Percentiles rank a stretch among this genome's conserved stretches.
These are phyloP conservation scores for Teratosphaeria viscida DNA, from an alignment of 2,329 filamentous ascomycete genomes.

Conservation along the genomic window DNA sequence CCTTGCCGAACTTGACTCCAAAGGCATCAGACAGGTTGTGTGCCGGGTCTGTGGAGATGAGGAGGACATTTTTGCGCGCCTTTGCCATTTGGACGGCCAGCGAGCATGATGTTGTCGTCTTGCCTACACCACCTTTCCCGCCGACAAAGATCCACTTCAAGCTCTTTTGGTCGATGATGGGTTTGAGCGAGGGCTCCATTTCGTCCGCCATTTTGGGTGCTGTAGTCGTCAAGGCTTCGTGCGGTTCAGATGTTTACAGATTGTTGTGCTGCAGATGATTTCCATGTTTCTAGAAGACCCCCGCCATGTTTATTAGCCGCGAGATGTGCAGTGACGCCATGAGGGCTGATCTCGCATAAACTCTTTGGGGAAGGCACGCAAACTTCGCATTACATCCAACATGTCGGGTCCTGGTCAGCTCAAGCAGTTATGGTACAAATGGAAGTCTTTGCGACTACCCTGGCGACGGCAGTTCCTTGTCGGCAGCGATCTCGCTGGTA, in stretches of 20 bases:
- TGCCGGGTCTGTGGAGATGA: slow-evolving; percentile 96
- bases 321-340: background rate
- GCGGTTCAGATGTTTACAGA: too few relatives aligned
- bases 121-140: slow-evolving; percentile 95
- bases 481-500: slow-evolving; percentile 51
- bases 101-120: slow-evolving; percentile 98
- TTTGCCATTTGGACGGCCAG: slow-evolving; percentile 95
- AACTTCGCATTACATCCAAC: slow-evolving; percentile 20
- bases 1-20: slow-evolving; percentile 98
- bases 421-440: slow-evolving; percentile 46
- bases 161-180: slow-evolving; percentile 86
- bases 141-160: slow-evolving; percentile 99
- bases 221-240: background rate
- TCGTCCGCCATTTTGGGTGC: slow-evolving; percentile 45
- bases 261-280: background rate
- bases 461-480: slow-evolving; percentile 52
- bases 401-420: slow-evolving; percentile 28
- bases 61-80: slow-evolving; percentile 86
- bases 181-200: slow-evolving; percentile 87
- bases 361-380: background rate
- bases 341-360: background rate
- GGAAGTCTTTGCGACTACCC: slow-evolving; percentile 52
- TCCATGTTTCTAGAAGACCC: background rate
- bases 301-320: background rate
- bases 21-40: slow-evolving; percentile 98